Evolutionary conservation across 257 asterid species (phyloP).

Genomic region (Nemophila menziesii): DNA sequence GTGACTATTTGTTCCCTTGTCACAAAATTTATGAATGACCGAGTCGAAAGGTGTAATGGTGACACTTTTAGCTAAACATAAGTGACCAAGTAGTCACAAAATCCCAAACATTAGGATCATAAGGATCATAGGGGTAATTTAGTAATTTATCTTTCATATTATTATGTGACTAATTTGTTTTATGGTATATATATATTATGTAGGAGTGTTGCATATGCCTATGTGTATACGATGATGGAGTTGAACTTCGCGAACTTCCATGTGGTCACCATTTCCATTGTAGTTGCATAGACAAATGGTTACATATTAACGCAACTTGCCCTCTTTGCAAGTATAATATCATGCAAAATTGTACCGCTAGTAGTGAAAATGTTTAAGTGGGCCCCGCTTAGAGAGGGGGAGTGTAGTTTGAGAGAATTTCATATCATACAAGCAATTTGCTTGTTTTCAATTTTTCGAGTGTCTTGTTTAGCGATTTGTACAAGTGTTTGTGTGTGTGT

Average conservation of each 20-base stretch:
- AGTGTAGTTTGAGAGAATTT: no score
- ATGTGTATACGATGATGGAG: constrained; percentile 73
- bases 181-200: constrained; percentile 10
- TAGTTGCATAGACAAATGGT: constrained; percentile 88
- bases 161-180: no score
- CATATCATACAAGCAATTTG: neutral
- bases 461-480: neutral
- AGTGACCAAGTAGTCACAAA: no score
- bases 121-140: no score
- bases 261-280: constrained; percentile 92
- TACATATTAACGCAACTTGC: constrained; percentile 85
- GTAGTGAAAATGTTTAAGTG: constrained; percentile 60
- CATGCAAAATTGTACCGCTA: constrained; percentile 50
- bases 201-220: constrained; percentile 99
- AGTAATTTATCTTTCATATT: no score
- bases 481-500: neutral
- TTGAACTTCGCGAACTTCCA: constrained; percentile 89
- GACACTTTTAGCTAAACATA: no score
- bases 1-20: no score
- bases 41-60: no score
- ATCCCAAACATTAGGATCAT: no score
- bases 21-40: no score
- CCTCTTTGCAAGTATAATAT: constrained; percentile 95
- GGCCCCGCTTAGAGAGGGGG: neutral
- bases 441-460: neutral